phyloP scores from a whole-genome alignment of 257 asterid species.

The Schizonepeta tenuifolia region DNA sequence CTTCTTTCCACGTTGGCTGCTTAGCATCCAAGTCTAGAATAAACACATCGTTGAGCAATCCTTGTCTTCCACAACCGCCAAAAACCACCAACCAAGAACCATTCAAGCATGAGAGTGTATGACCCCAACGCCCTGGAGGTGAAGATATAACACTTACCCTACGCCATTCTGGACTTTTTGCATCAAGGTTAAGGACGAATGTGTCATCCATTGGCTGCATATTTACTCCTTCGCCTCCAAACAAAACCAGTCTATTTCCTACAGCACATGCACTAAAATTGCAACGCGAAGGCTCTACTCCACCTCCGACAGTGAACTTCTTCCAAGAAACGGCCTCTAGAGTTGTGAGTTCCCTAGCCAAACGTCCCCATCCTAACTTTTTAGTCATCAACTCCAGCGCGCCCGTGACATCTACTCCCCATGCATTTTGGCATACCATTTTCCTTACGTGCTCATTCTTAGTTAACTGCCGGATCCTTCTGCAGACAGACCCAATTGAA shows the following conservation, averaged over 20 bases:
- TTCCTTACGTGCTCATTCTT: slow-evolving; percentile 81
- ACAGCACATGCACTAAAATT: slow-evolving; percentile 93
- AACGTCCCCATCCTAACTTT: slow-evolving; percentile 84
- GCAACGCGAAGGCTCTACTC: slow-evolving; percentile 87
- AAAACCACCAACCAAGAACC: slow-evolving; percentile 84
- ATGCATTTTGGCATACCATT: slow-evolving; percentile 92
- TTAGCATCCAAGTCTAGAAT: slow-evolving; percentile 82
- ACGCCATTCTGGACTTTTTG: slow-evolving; percentile 75
- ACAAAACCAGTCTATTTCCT: slow-evolving; percentile 78
- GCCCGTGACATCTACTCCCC: slow-evolving; percentile 92
- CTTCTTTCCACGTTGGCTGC: slow-evolving; percentile 89
- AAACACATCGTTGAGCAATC: slow-evolving; percentile 81
- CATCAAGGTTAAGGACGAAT: slow-evolving; percentile 81
- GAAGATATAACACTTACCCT: slow-evolving; percentile 74
- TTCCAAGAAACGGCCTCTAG: slow-evolving; percentile 90
- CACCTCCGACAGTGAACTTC: slow-evolving; percentile 80
- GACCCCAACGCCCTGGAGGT: slow-evolving; percentile 97
- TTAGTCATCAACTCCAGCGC: slow-evolving; percentile 77
- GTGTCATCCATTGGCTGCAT: slow-evolving; percentile 99
- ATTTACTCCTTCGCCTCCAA: slow-evolving; percentile 92
- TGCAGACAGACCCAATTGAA: slow-evolving; percentile 85
- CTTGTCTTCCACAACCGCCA: slow-evolving; percentile 88
- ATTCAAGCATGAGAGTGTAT: slow-evolving; percentile 76
- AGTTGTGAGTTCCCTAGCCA: slow-evolving; percentile 87
- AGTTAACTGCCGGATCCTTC: slow-evolving; percentile 73